Conservation (phyloP, 2,329 filamentous ascomycete genomes). For the Ophidiomyces ophidiicola region DNA sequence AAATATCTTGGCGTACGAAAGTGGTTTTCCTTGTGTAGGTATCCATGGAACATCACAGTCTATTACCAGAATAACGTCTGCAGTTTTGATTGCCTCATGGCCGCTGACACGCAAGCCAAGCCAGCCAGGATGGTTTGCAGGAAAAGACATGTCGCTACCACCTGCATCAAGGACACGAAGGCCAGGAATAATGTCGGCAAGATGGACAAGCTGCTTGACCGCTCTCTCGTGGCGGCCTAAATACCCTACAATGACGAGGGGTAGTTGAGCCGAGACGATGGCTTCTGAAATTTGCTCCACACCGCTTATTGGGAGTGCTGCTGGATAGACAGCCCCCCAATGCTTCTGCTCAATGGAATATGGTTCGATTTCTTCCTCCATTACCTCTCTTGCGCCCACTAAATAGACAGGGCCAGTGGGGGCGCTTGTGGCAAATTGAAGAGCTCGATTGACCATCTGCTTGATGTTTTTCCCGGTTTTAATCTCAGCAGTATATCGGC, state of each 20-base stretch:
- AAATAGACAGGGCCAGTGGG: constrained; percentile 73
- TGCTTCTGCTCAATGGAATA: constrained; percentile 55
- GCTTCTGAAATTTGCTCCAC: constrained; percentile 34
- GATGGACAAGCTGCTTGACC: constrained; percentile 34
- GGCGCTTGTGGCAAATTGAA: constrained; percentile 67
- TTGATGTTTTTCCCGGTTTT: constrained; percentile 77
- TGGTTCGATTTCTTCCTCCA: constrained; percentile 71
- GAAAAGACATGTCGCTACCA: constrained; percentile 43
- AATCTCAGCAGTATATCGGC: constrained; percentile 69
- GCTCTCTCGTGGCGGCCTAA: constrained; percentile 36
- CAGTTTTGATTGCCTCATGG: constrained; percentile 59
- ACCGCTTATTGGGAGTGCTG: constrained; percentile 44
- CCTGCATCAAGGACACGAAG: constrained; percentile 42
- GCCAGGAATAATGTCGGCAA: constrained; percentile 38
- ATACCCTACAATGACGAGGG: constrained; percentile 41
- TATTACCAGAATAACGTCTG: constrained; percentile 73
- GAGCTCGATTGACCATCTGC: constrained; percentile 73
- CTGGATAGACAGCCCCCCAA: constrained; percentile 60
- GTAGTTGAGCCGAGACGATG: constrained; percentile 37
- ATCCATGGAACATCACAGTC: constrained; percentile 94
- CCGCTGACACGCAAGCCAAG: constrained; percentile 61
- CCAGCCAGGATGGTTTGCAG: constrained; percentile 42
- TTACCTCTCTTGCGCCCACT: constrained; percentile 63
- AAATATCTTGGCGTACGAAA: constrained; percentile 44
- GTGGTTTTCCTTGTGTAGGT: constrained; percentile 56